Percentiles rank a stretch among this genome's conserved stretches.
Conservation (phyloP, 1,284 basidiomycete species). For the Gomphus sp. region DNA sequence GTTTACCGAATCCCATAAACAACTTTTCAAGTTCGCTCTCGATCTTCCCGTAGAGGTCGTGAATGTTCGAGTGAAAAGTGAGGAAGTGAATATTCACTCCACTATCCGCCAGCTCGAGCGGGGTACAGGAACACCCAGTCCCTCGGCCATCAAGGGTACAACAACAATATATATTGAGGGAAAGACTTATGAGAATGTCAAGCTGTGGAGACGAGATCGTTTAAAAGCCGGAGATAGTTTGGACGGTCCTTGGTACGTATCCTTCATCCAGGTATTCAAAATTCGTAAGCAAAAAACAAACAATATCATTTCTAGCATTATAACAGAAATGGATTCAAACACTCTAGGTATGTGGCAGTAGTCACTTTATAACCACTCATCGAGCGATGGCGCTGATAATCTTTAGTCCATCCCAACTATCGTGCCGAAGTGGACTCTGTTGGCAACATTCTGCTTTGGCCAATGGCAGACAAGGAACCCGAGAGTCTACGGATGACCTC, state of each 20-base stretch:
- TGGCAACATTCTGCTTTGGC: conserved; percentile 24
- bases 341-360: background rate
- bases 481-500: background rate
- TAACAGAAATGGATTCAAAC: conserved; percentile 15
- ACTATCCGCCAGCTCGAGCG: conserved; percentile 13
- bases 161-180: background rate
- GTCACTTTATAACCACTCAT: conserved; percentile 12
- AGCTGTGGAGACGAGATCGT: background rate
- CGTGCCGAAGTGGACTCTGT: conserved; percentile 21
- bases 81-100: conserved; percentile 16
- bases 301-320: conserved; percentile 14
- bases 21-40: conserved; percentile 22
- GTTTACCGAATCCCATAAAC: conserved; percentile 18
- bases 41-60: conserved; percentile 22
- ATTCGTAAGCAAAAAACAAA: background rate
- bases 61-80: conserved; percentile 19
- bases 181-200: background rate
- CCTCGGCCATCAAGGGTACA: background rate
- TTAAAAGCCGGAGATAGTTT: background rate
- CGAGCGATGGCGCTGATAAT: conserved; percentile 15
- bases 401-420: conserved; percentile 15
- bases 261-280: background rate
- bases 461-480: background rate
- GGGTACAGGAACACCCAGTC: conserved; percentile 12
- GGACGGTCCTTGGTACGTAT: background rate